Percentiles rank a stretch among this genome's conserved stretches.
These are phyloP conservation scores for Sugiyamaella qingdaonensis DNA, from an alignment of 805 yeast genomes.

Conservation along the genomic window DNA sequence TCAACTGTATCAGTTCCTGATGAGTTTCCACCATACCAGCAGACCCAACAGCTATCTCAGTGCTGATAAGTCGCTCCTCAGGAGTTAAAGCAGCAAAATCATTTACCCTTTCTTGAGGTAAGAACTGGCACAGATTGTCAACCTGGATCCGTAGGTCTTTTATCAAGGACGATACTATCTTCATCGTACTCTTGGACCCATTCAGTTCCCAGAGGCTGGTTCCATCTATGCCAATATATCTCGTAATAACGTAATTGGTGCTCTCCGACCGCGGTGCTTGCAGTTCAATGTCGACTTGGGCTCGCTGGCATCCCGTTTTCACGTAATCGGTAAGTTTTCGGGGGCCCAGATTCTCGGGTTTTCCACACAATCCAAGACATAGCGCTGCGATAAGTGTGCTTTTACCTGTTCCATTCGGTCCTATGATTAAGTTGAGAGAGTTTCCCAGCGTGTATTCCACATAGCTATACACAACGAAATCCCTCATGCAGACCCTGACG, in stretches of 20 bases:
- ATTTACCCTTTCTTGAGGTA: conserved; percentile 94
- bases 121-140: conserved; percentile 87
- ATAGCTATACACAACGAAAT: conserved; percentile 61
- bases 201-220: conserved; percentile 25
- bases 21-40: conserved; percentile 56
- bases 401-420: conserved; percentile 96
- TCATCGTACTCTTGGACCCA: conserved; percentile 34
- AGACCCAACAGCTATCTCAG: conserved; percentile 73
- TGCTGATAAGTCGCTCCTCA: conserved; percentile 66
- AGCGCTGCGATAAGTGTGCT: conserved; percentile 90
- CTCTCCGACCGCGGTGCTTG: conserved; percentile 35
- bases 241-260: conserved; percentile 33
- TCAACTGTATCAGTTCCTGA: conserved; percentile 49
- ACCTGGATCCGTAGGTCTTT: conserved; percentile 67
- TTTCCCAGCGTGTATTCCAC: conserved; percentile 76
- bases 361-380: conserved; percentile 83
- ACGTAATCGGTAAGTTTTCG: conserved; percentile 61
- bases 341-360: conserved; percentile 53
- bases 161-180: conserved; percentile 42
- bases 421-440: conserved; percentile 82
- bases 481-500: conserved; percentile 47
- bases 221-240: conserved; percentile 33
- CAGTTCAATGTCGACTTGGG: conserved; percentile 49
- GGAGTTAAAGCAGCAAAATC: conserved; percentile 82
- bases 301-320: conserved; percentile 54